Base-by-base conservation (phyloP, 441 rosid species). In the Dalechampia spathulata region DNA sequence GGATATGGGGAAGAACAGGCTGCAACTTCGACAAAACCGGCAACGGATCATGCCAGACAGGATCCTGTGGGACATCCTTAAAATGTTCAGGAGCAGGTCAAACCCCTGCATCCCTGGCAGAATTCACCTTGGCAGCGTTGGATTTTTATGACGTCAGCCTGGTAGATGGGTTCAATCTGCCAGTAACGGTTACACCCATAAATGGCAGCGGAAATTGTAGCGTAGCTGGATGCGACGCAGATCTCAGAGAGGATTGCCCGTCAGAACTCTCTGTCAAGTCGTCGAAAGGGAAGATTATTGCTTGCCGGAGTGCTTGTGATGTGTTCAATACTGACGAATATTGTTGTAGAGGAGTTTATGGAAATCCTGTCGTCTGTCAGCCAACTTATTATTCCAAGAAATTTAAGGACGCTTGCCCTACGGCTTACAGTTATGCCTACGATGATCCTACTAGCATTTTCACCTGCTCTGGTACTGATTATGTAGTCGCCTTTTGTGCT, bases 81-180 rank as follows among this genome's bases (percentile, higher is more conserved):
- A 70, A 85, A 44, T 93, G 99, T 36, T 27, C 30, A 11, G 83
- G 67, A 51, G 71, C 95, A 0, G 97, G 96, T 0, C 48, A 64
- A 46, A 56, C 93, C 25, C 99, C 99, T 0, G 86, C 82, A 6
- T 74, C 99, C 11, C 82, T 93, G 7, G 85, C 99, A 1, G 99
- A 93, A 56, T 93, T 93, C 62, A 89, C 99, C n/a, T 65, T 93
- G 19, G 28, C 95, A 0, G 7, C 63, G 0, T 0, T 45, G 0
- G 87, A 93, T 53, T 89, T 65, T 65, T 89, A 89, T 63, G 97
- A 93, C 49, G 96, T 89, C 15, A 90, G 99, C 76, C 86, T 89
- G 8, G 97, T 85, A 0, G 99, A 90, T 15, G 97, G 96, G 8
- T 93, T 82, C 28, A 89, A 93, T 61, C 22, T 89, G 52, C 99